Evolutionary conservation across 129 eudicot genomes (phyloP).

Genomic region (Chrysanthemum seticuspe): DNA sequence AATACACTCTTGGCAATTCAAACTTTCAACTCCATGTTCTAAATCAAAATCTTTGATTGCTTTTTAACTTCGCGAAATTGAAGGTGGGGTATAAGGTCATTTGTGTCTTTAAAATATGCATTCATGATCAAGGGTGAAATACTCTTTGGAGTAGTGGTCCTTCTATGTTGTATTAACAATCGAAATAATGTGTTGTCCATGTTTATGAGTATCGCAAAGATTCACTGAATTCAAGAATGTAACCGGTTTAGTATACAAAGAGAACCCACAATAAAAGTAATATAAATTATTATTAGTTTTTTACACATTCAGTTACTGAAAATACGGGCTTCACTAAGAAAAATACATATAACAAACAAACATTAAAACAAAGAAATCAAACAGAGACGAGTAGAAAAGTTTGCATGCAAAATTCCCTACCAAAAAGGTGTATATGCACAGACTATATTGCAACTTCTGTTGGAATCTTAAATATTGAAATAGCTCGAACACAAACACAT

Average conservation of each 20-base stretch:
- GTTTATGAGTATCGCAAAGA: too few species aligned
- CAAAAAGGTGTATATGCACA: not conserved
- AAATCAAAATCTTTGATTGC: too few species aligned
- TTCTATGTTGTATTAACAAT: too few species aligned
- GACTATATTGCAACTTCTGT: not conserved
- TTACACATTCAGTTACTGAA: not conserved
- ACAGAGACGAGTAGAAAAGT: not conserved
- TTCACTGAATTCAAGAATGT: not conserved
- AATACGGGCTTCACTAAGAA: not conserved
- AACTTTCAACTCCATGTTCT: too few species aligned
- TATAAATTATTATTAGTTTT: not conserved
- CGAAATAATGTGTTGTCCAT: too few species aligned
- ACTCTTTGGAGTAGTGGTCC: not conserved
- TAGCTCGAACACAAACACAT: not conserved
- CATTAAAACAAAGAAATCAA: not conserved
- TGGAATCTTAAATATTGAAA: not conserved
- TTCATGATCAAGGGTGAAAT: not conserved
- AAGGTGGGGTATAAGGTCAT: constrained; percentile 6
- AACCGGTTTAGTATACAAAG: not conserved
- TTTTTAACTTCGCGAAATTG: too few species aligned
- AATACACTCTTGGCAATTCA: too few species aligned
- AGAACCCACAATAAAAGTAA: not conserved
- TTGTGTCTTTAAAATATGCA: not conserved
- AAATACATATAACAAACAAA: not conserved
- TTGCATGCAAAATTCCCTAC: not conserved